Percentiles rank a stretch among this genome's conserved stretches.
Evolutionary conservation across 805 yeast species (phyloP).

Genomic region (Suhomyces prunicola): DNA sequence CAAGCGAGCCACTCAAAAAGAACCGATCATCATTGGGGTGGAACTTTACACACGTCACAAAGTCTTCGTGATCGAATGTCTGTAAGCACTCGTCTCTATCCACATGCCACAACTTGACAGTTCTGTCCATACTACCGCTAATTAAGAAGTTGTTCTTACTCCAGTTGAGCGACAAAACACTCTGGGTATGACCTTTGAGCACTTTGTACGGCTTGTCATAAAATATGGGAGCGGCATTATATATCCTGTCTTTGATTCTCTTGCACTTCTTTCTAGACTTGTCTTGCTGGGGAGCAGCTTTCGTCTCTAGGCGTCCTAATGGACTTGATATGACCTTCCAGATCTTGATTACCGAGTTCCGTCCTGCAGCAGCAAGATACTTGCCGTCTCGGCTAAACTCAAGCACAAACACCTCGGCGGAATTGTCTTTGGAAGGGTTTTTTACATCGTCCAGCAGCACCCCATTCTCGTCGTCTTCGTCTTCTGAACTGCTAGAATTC

Average conservation of each 20-base stretch:
- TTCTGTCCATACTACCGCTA: slow-evolving; percentile 80
- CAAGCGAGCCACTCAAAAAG: slow-evolving; percentile 78
- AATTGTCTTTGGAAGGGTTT: slow-evolving; percentile 17
- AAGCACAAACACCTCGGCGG: slow-evolving; percentile 65
- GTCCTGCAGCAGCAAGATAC: slow-evolving; percentile 80
- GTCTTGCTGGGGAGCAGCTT: slow-evolving; percentile 15
- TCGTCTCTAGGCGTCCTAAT: slow-evolving; percentile 55
- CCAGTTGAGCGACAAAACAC: slow-evolving; percentile 81
- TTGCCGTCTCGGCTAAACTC: slow-evolving; percentile 78
- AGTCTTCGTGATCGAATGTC: slow-evolving; percentile 70
- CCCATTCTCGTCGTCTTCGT: slow-evolving; percentile 1
- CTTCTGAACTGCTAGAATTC: slow-evolving; percentile 6
- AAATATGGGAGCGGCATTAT: slow-evolving; percentile 71
- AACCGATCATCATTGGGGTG: slow-evolving; percentile 87
- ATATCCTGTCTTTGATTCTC: slow-evolving; percentile 11
- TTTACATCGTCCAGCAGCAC: slow-evolving; percentile 1
- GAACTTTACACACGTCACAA: slow-evolving; percentile 75
- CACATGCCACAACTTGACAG: slow-evolving; percentile 83
- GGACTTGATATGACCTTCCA: slow-evolving; percentile 83
- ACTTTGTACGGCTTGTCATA: slow-evolving; percentile 59
- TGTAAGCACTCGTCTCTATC: slow-evolving; percentile 62
- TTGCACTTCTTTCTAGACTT: slow-evolving; percentile 7
- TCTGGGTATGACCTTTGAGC: slow-evolving; percentile 65
- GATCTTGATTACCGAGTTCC: slow-evolving; percentile 61
- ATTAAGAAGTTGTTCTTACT: slow-evolving; percentile 78